Base-by-base conservation (phyloP, 192 early-diverging fungal species). In the Chytriomyces hyalinus region DNA sequence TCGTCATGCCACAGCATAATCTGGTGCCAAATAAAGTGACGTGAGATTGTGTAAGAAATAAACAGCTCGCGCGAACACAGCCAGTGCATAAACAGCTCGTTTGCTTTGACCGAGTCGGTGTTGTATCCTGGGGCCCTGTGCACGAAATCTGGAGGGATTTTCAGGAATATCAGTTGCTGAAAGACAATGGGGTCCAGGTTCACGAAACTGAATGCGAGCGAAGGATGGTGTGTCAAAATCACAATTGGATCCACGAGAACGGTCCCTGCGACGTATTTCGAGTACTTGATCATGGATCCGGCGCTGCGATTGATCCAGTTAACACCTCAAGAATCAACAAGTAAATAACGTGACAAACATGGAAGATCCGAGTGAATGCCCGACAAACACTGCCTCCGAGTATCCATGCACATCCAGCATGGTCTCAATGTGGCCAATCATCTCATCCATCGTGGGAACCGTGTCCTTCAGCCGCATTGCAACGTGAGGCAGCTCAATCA, bases 341-440 rank as follows among this genome's bases (percentile, higher is more conserved):
- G 4, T 15, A n/a, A 20, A 20, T n/a, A 59, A n/a, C 57, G 57
- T 59, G 2, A n/a, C 15, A 59, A 59, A n/a, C 63, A 65, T 15
- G 48, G 85, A 87, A 5, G 91, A 87, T 6, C 91, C 91, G 10
- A 90, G 81, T 3, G 89, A 90, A 71, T 92, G 91, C 6, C 86
- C 88, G 17, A 92, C 86, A 73, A 91, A 90, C 0, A 86, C 81
- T 3, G 91, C 91, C 20, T 83, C 74, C 13, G 72, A 36, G 69
- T 82, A 85, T 0, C 79, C 80, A 63, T 90, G 87, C 6, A 43
- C 20, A 20, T 78, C 75, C 11, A 92, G 78, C 82, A 92, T 89
- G 0, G 79, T 67, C 44, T 83, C 82, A 50, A 92, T 83, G 13
- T 82, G 88, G 45, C 71, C 50, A 8, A 90, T 85, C 1, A 82